Percentiles rank a stretch among this genome's conserved stretches.
phyloP scores from a whole-genome alignment of 208 protist genomes.

The Herpetomonas muscarum region DNA sequence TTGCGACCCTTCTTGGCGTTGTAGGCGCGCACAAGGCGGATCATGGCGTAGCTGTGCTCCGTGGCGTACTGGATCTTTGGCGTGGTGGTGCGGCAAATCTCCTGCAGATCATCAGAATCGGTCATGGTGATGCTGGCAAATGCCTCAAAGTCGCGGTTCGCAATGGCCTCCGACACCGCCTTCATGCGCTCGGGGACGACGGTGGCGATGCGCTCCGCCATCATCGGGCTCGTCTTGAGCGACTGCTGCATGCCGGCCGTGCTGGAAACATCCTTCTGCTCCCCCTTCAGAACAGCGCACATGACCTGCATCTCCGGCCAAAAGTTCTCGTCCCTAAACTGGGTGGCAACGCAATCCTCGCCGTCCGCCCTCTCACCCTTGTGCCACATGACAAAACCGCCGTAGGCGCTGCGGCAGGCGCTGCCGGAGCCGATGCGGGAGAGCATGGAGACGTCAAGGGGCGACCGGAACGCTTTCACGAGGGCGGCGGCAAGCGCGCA shows the following conservation, averaged over 20 bases:
- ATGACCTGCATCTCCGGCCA: conserved; percentile 94
- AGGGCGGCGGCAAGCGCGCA: conserved; percentile 92
- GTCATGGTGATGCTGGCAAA: conserved; percentile 93
- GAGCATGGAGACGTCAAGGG: conserved; percentile 86
- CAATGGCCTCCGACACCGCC: conserved; percentile 91
- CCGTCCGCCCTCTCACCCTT: conserved; percentile 85
- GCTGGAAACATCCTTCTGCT: conserved; percentile 94
- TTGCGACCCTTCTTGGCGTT: conserved; percentile 80
- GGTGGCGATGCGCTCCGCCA: conserved; percentile 76
- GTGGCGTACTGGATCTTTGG: conserved; percentile 99
- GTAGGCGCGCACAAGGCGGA: conserved; percentile 90
- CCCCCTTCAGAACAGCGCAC: conserved; percentile 88
- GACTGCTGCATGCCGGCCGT: conserved; percentile 97
- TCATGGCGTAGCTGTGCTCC: conserved; percentile 95
- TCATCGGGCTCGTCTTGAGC: conserved; percentile 89
- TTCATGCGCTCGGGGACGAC: conserved; percentile 91
- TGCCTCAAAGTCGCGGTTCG: conserved; percentile 88
- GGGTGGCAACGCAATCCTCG: conserved; percentile 90
- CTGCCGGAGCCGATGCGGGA: conserved; percentile 93
- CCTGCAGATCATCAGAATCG: conserved; percentile 98
- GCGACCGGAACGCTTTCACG: conserved; percentile 50
- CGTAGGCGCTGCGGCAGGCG: conserved; percentile 96
- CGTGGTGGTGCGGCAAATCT: conserved; percentile 95
- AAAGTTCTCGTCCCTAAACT: conserved; percentile 87
- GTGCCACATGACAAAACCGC: conserved; percentile 98